Percentiles rank a stretch among this genome's conserved stretches.
These are phyloP conservation scores for Suillus placidus DNA, from an alignment of 768 basidiomycete genomes.

Conservation along the genomic window DNA sequence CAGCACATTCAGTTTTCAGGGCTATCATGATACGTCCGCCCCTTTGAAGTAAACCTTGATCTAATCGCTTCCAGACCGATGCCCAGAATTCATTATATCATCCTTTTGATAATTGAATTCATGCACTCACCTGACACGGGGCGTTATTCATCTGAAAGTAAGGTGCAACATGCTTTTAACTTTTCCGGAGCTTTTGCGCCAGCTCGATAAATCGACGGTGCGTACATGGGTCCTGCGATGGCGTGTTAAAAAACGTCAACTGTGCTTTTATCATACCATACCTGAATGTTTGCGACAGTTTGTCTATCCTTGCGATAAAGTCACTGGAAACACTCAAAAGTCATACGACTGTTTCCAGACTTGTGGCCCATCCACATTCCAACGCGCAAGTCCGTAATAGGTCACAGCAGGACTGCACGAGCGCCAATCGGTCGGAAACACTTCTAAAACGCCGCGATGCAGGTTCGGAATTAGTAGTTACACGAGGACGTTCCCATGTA, in stretches of 20 bases:
- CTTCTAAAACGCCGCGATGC: constrained; percentile 36
- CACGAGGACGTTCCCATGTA: constrained; percentile 24
- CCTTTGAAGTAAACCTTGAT: constrained; percentile 32
- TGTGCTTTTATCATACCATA: constrained; percentile 26
- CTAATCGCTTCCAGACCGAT: constrained; percentile 40
- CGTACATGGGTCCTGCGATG: constrained; percentile 30
- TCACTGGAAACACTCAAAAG: constrained; percentile 35
- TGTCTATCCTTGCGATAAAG: constrained; percentile 33
- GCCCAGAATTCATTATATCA: constrained; percentile 19
- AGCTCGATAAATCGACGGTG: constrained; percentile 13
- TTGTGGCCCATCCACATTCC: constrained; percentile 18
- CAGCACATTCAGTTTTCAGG: constrained; percentile 26
- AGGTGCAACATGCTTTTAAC: constrained; percentile 22
- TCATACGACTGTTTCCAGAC: constrained; percentile 26
- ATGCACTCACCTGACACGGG: constrained; percentile 27
- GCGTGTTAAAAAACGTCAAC: constrained; percentile 11
- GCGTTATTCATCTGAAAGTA: constrained; percentile 43
- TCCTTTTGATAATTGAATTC: constrained; percentile 20
- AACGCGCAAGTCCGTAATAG: constrained; percentile 32
- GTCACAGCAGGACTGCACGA: constrained; percentile 31
- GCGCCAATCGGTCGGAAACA: constrained; percentile 26
- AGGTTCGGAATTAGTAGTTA: constrained; percentile 29
- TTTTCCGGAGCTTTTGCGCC: constrained; percentile 12
- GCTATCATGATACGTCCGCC: constrained; percentile 40
- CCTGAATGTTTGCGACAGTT: constrained; percentile 27